Evolutionary conservation across 2,329 filamentous ascomycete genomes (phyloP), one percentile per base, ranked within the genome.

Genomic region (Beauveria scarabaeidicola): DNA sequence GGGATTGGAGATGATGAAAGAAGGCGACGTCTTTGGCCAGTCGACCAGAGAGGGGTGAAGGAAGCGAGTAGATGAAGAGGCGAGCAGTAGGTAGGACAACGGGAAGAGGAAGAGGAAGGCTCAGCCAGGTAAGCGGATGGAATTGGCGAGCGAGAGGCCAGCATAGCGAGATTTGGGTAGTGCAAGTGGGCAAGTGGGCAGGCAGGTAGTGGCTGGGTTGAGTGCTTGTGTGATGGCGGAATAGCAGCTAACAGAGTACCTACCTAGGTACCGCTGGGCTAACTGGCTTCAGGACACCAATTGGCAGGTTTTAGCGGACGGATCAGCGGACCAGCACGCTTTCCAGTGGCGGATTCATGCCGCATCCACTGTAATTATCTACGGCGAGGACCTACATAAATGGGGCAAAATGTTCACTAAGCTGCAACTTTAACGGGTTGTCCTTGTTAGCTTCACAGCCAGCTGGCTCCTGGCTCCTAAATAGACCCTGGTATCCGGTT

Each of bases 91-190:
- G 40, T 27, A 13, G 53, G 27, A 43, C 17, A 40, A 25, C 17
- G 21, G 27, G 48, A 29, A 19, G 21, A 27, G 36, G 36, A 47
- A 36, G 15, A 47, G 57, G 40, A 36, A 52, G 48, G 50, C 25
- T 59, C 57, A 38, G 48, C 15, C 32, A 36, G 50, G 19, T 59
- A 59, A 59, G 47, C 55, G 38, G 29, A 36, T 13, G 36, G 36
- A 41, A 21, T 29, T 40, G 36, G 55, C 46, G 47, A 51, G 55
- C 55, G 55, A 58, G 56, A 58, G 56, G 56, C 56, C 56, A 58
- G 56, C 48, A 29, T 38, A 51, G 36, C 44, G 46, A 50, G 19
- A 58, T 43, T 43, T 32, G 21, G 29, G 50, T 38, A 15, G 19
- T 40, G 21, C 25, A 23, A 27, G 27, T 27, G 47, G 47, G 25